Base-by-base conservation (phyloP, 2,329 filamentous ascomycete genomes). In the Aspergillus eucalypticola region DNA sequence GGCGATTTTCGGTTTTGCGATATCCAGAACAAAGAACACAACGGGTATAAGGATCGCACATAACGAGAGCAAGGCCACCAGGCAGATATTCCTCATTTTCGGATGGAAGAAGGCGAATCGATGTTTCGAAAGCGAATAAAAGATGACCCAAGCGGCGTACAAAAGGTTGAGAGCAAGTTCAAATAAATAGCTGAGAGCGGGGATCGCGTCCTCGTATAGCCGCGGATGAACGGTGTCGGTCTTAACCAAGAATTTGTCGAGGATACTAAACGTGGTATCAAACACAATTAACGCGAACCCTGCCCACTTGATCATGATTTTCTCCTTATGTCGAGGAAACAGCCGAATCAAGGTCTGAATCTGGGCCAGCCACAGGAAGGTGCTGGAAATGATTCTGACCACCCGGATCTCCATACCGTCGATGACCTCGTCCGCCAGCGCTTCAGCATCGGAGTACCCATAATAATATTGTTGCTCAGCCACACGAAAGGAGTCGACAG, bases 221-320 rank as follows among this genome's bases (percentile, higher is more conserved):
- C 88, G 83, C 1, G 91, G 91, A 61, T 87, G 84, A 13, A 75
- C 75, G 8, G 69, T 71, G 15, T 70, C 71, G 5, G 67, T 69
- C 54, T 84, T 79, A 29, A 84, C 83, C 54, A 86, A 75, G 71
- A 98, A 98, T 70, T 90, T 95, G 80, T 97, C 96, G 60, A 98
- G 84, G 51, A 90, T 92, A 71, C 90, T 93, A 75, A 99, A 99
- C 10, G 93, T 87, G 46, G 94, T 88, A 73, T 98, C 94, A 61
- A 97, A 84, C 0, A 92, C 86, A 70, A 99, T 97, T 59, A 99
- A 85, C 3, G 90, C 92, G 73, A 98, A 97, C 1, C 94, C 95
- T 15, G 94, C 92, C 94, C 94, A 99, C 79, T 98, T 98, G 79
- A 99, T 99, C 66, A 98, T 91, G 55, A 98, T 88, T 78, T 98